A percentile compares a stretch with the other conserved stretches of the same genome.
phyloP scores from a whole-genome alignment of 2,329 filamentous ascomycete genomes.

The Penicillium corylophilum region DNA sequence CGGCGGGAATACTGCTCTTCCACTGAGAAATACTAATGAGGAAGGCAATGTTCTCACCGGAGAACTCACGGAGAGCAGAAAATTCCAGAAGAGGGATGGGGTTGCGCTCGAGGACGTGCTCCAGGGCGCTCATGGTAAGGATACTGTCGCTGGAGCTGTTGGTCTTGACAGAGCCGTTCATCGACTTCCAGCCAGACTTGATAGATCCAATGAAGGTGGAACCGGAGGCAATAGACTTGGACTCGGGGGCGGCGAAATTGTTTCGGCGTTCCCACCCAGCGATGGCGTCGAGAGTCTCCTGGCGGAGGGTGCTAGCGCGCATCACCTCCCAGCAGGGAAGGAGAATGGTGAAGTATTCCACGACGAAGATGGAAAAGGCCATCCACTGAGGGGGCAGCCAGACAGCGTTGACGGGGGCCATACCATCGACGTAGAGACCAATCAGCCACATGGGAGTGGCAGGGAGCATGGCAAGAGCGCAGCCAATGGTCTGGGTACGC shows the following conservation, averaged over 20 bases:
- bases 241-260: constrained; percentile 21
- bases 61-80: constrained; percentile 65
- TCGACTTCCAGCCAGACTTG: constrained; percentile 26
- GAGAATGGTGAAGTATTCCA: constrained; percentile 64
- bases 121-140: constrained; percentile 61
- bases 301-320: constrained; percentile 32
- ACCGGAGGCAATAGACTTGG: constrained; percentile 28
- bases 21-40: constrained; percentile 58
- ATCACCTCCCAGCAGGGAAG: constrained; percentile 61
- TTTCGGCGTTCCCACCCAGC: constrained; percentile 40
- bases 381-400: constrained; percentile 64
- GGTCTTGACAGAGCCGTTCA: constrained; percentile 15
- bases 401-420: constrained; percentile 53
- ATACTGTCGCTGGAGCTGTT: constrained; percentile 47
- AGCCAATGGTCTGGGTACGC: constrained; percentile 61
- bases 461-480: constrained; percentile 53
- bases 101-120: constrained; percentile 55
- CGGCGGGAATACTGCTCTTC: constrained; percentile 42
- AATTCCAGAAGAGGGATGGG: constrained; percentile 62
- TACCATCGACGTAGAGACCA: constrained; percentile 54
- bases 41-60: constrained; percentile 70
- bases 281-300: constrained; percentile 39
- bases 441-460: constrained; percentile 67
- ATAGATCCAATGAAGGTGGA: constrained; percentile 32
- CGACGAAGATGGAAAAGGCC: constrained; percentile 59